phyloP scores from a whole-genome alignment of 352 stramenopile species.

The Globisporangium echinulatum region DNA sequence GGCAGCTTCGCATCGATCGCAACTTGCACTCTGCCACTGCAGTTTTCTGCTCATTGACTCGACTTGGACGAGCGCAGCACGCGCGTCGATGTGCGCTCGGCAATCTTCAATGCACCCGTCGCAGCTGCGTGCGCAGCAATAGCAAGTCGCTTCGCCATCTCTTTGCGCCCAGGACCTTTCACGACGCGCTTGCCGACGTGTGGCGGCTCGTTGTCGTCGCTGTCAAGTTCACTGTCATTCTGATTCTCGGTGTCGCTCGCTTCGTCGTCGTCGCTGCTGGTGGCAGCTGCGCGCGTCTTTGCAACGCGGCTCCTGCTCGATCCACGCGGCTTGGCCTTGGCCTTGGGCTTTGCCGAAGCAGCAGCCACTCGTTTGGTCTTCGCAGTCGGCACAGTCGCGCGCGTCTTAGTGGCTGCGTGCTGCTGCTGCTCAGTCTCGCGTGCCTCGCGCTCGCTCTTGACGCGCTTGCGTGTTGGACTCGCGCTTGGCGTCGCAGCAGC shows the following conservation, averaged over 20 bases:
- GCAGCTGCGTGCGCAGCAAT: constrained; percentile 57
- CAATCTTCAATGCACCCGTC: constrained; percentile 33
- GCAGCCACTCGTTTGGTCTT: constrained; percentile 1
- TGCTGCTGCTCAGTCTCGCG: not conserved
- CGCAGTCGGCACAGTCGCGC: not conserved
- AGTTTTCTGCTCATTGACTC: not conserved
- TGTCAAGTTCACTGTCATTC: constrained; percentile 6
- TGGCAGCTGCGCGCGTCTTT: not conserved
- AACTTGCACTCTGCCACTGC: not conserved
- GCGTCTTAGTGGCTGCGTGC: not conserved
- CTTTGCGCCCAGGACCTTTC: constrained; percentile 29
- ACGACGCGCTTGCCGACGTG: constrained; percentile 18
- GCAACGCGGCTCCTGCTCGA: not conserved
- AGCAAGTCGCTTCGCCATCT: constrained; percentile 41
- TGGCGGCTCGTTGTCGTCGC: constrained; percentile 14
- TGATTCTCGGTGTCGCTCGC: not conserved
- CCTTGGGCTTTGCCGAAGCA: not conserved
- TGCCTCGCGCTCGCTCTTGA: not conserved
- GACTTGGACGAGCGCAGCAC: constrained; percentile 25
- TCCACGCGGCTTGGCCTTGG: not conserved
- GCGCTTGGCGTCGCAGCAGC: too few species aligned
- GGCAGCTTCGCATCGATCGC: too few species aligned
- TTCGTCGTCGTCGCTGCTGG: constrained; percentile 2
- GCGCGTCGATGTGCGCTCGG: constrained; percentile 17
- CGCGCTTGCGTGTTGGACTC: not conserved